Evolutionary conservation across 2,329 filamentous ascomycete species (phyloP).

Genomic region (Cadophora luteo-olivacea): DNA sequence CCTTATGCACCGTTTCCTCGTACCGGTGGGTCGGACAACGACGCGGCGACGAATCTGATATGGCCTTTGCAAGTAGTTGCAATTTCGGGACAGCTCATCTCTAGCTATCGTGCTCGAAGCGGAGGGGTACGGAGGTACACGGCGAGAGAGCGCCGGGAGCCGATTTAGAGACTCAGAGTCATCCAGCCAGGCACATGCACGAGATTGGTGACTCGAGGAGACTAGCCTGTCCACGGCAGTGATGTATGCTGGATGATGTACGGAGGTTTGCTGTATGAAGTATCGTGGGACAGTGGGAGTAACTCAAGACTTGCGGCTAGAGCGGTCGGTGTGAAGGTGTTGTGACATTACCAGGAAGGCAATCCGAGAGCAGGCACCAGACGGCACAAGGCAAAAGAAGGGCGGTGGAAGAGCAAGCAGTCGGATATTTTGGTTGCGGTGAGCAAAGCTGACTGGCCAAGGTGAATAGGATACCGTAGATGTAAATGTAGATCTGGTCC

Average conservation of each 20-base stretch:
- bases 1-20: background rate
- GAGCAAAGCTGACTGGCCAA: constrained; percentile 5
- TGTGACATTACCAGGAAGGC: constrained; percentile 1
- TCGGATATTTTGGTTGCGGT: background rate
- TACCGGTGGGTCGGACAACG: constrained; percentile 7
- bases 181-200: background rate
- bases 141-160: background rate
- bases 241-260: background rate
- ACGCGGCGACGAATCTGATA: constrained; percentile 12
- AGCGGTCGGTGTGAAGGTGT: background rate
- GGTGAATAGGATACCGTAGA: background rate
- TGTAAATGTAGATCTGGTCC: constrained; percentile 2
- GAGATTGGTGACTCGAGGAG: constrained; percentile 1
- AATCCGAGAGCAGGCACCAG: constrained; percentile 11
- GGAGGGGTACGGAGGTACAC: constrained; percentile 1
- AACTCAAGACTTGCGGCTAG: constrained; percentile 9
- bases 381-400: background rate
- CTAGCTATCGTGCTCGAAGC: background rate
- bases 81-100: background rate
- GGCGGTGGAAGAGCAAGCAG: constrained; percentile 3
- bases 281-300: background rate
- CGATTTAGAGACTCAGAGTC: background rate
- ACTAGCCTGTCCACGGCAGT: background rate
- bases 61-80: background rate
- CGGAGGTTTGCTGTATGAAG: background rate